Conservation (phyloP, 192 early-diverging fungal genomes). For the Mortierella hygrophila region DNA sequence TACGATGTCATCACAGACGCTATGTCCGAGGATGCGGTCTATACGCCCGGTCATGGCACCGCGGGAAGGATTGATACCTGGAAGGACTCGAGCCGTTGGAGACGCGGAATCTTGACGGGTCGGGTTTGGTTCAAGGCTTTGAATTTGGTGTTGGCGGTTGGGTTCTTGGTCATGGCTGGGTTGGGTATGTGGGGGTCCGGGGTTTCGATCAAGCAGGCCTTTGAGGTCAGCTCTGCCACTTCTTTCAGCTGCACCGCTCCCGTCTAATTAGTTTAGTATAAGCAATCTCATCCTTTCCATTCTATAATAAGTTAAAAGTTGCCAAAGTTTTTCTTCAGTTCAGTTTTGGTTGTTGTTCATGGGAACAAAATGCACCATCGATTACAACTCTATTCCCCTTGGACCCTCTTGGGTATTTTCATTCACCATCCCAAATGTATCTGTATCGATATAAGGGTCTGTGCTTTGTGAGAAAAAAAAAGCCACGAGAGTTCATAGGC, state of each 20-base stretch:
- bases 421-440: too few species aligned
- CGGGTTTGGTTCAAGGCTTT: conserved; percentile 27
- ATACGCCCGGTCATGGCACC: neutral
- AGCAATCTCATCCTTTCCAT: too few species aligned
- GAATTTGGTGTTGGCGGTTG: conserved; percentile 24
- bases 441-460: too few species aligned
- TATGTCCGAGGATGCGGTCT: conserved; percentile 4
- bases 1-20: conserved; percentile 25
- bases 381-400: too few species aligned
- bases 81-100: conserved; percentile 12
- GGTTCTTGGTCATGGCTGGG: conserved; percentile 16
- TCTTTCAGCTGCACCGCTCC: conserved; percentile 23
- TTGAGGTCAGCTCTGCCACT: neutral
- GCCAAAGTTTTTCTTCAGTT: too few species aligned
- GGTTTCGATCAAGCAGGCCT: conserved; percentile 6
- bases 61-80: neutral
- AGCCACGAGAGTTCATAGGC: neutral
- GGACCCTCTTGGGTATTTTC: too few species aligned
- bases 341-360: too few species aligned
- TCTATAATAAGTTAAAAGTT: too few species aligned
- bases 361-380: too few species aligned
- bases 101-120: conserved; percentile 5
- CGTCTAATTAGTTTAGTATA: neutral
- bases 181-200: conserved; percentile 25
- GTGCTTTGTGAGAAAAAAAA: neutral